Percentiles rank a stretch among this genome's conserved stretches.
Evolutionary conservation across 441 rosid genomes (phyloP).

Genomic region (Omphalea diandra): DNA sequence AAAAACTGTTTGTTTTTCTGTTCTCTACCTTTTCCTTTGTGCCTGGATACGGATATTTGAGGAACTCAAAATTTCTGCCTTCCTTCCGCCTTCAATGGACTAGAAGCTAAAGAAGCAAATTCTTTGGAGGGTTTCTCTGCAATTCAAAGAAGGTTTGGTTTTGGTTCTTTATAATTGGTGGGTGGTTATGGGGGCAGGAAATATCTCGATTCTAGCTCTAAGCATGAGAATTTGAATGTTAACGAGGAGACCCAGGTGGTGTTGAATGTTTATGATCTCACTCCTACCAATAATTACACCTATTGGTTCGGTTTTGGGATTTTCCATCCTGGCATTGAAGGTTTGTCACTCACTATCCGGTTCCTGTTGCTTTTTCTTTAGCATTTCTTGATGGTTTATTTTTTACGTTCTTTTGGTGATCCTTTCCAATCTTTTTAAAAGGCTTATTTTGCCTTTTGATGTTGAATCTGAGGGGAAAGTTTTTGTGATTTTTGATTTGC

Average conservation of each 20-base stretch:
- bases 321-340: constrained; percentile 94
- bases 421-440: not conserved
- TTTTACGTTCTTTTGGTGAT: constrained; percentile 5
- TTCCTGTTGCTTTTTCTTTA: not conserved
- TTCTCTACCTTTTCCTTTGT: not conserved
- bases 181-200: constrained; percentile 41
- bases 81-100: constrained; percentile 1
- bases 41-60: not conserved
- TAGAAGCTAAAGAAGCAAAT: not conserved
- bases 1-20: not conserved
- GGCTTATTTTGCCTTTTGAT: constrained; percentile 4
- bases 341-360: constrained; percentile 37
- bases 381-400: constrained; percentile 10
- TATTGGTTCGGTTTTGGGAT: constrained; percentile 93
- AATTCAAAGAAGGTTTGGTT: not conserved
- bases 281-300: constrained; percentile 77
- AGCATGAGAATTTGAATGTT: constrained; percentile 12
- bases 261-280: constrained; percentile 88
- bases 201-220: constrained; percentile 30
- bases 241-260: constrained; percentile 41
- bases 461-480: not conserved
- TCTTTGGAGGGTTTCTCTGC: constrained; percentile 10
- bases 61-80: not conserved
- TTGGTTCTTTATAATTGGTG: not conserved
- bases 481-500: too few species aligned